Base-by-base conservation (phyloP, 116 monocot genomes). In the Trichopus zeylanicus region DNA sequence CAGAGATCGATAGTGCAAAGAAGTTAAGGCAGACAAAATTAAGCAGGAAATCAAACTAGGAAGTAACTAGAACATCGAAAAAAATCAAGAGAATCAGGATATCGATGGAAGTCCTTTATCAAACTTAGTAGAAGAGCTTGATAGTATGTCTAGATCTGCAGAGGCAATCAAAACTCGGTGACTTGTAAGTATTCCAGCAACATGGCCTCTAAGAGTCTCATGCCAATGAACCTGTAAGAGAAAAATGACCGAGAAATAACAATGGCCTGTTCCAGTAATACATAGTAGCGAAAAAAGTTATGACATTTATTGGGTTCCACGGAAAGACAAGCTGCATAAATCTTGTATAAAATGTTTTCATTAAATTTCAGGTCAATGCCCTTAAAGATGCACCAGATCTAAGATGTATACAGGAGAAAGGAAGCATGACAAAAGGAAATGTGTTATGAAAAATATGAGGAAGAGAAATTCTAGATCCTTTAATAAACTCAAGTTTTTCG, bases 181-280 rank as follows among this genome's bases (percentile, higher is more conserved):
- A 47, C 62, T 91, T 25, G 98, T 98, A 57, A 98, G 60, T 75
- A 98, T 80, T 66, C 98, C 98, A 57, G 91, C 98, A 82, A 98
- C 88, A 67, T 82, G 71, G 25, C 98, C 98, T 73, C 88, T 81
- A 32, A 82, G 70, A 33, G 91, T 98, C 55, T 77, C 87, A 80
- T 98, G 98, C 98, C 98, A 98, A 31, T 71, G 77, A 54, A 98
- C 82, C 98, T 98, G 72, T 24, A 58, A 71, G 60, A 53, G 30
- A 65, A 48, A 47, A 51, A 1, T 56, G 29, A n/a, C n/a, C n/a
- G n/a, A n/a, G n/a, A 30, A 48, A 48, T 42, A 42, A n/a, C 42
- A 2, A 13, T 15, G 1, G 16, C 13, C n/a, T 16, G 16, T 10
- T 15, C 42, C n/a, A 9, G 16, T 4, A 18, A n/a, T 42, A 0